Percentiles rank a stretch among this genome's conserved stretches.
These are phyloP conservation scores for Cladosporium sp. DNA, from an alignment of 2,329 filamentous ascomycete genomes.

Conservation along the genomic window DNA sequence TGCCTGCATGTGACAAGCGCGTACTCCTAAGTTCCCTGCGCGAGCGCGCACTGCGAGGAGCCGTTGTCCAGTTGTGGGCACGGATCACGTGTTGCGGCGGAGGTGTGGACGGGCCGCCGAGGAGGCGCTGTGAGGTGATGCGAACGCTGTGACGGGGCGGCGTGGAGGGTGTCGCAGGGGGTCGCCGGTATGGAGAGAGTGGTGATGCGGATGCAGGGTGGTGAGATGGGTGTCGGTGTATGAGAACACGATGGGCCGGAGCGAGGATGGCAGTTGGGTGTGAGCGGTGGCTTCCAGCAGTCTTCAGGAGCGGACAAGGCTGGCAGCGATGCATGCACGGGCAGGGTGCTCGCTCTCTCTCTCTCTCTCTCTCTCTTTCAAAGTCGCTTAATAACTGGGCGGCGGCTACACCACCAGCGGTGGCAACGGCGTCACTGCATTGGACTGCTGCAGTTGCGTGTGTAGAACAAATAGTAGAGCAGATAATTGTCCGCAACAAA, in stretches of 20 bases:
- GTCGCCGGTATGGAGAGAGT: background rate
- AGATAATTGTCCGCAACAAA: background rate
- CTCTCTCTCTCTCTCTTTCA: too few relatives aligned
- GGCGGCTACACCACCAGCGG: constrained; percentile 9
- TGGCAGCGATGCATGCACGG: constrained; percentile 13
- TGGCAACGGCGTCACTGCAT: constrained; percentile 12
- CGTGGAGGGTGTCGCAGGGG: background rate
- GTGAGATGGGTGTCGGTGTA: background rate
- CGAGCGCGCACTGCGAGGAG: constrained; percentile 11
- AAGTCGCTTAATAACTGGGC: background rate
- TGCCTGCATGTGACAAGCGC: constrained; percentile 16
- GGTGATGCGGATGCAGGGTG: background rate
- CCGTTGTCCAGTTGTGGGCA: constrained; percentile 7
- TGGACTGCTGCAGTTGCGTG: background rate
- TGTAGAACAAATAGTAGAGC: background rate
- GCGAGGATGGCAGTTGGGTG: background rate
- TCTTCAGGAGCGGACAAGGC: constrained; percentile 7
- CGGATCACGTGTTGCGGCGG: constrained; percentile 15
- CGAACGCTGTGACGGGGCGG: background rate
- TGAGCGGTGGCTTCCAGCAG: background rate
- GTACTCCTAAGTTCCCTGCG: constrained; percentile 11
- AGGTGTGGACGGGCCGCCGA: constrained; percentile 1
- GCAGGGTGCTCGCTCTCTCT: background rate
- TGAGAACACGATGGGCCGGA: constrained; percentile 1
- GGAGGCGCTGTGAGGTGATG: background rate